These are phyloP conservation scores for Cyclaneusma minus DNA, from an alignment of 2,329 filamentous ascomycete genomes.

Conservation along the genomic window DNA sequence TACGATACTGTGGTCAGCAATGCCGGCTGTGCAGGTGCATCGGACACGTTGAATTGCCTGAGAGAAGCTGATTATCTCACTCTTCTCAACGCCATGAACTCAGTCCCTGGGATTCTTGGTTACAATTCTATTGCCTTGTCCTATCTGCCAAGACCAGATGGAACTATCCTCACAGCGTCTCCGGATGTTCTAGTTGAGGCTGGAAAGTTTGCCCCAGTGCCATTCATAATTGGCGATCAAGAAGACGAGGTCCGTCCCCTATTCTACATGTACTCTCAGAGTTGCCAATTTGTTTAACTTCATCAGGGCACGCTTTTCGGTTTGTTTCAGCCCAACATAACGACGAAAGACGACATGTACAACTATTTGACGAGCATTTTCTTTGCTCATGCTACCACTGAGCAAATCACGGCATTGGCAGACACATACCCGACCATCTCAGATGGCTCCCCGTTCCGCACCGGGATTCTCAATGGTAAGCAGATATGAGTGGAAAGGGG, in stretches of 20 bases:
- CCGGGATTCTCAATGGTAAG: constrained; percentile 48
- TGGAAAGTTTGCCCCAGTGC: constrained; percentile 42
- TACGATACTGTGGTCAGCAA: constrained; percentile 46
- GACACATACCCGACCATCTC: constrained; percentile 40
- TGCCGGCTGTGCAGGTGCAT: constrained; percentile 42
- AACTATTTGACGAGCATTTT: constrained; percentile 44
- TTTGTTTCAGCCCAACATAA: constrained; percentile 54
- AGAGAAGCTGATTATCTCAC: constrained; percentile 40
- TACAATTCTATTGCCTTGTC: constrained; percentile 56
- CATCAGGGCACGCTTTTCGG: constrained; percentile 63
- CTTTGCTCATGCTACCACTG: constrained; percentile 39
- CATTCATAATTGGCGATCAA: constrained; percentile 56
- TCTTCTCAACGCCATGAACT: constrained; percentile 51
- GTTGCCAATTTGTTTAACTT: too few species aligned
- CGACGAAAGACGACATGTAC: constrained; percentile 38
- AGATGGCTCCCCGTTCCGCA: constrained; percentile 58
- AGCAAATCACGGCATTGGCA: constrained; percentile 39
- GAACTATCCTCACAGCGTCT: constrained; percentile 41
- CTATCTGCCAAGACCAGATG: constrained; percentile 62
- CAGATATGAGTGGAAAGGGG: too few species aligned
- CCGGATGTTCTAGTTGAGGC: constrained; percentile 39
- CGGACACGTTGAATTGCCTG: constrained; percentile 50
- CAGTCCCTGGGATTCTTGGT: constrained; percentile 50
- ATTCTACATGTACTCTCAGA: too few species aligned
- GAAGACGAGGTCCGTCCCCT: too few species aligned